Evolutionary conservation across 805 yeast genomes (phyloP).

Genomic region (Sporopachydermia lactativora): DNA sequence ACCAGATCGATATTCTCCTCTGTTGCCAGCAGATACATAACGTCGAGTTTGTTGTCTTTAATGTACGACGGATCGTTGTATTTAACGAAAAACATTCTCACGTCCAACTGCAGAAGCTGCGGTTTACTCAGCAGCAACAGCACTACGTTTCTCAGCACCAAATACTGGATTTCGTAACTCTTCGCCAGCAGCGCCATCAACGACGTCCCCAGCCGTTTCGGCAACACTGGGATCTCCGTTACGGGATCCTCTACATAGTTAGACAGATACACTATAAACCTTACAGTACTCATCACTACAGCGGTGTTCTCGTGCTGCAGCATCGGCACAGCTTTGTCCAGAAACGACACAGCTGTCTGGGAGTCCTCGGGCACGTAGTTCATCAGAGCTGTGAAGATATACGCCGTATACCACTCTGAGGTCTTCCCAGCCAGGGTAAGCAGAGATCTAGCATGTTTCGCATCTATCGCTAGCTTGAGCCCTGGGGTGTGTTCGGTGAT

Average conservation of each 20-base stretch:
- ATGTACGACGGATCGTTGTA: conserved; percentile 80
- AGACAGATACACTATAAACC: conserved; percentile 54
- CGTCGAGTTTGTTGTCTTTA: conserved; percentile 82
- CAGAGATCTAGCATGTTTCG: conserved; percentile 28
- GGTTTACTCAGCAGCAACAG: conserved; percentile 55
- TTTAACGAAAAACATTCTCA: conserved; percentile 72
- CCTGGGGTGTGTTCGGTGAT: conserved; percentile 43
- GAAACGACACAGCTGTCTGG: conserved; percentile 50
- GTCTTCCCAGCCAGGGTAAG: conserved; percentile 26
- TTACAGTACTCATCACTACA: conserved; percentile 64
- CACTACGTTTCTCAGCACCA: conserved; percentile 69
- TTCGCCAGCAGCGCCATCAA: conserved; percentile 55
- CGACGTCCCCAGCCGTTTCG: conserved; percentile 51
- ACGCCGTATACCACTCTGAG: conserved; percentile 57
- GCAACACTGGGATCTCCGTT: conserved; percentile 37
- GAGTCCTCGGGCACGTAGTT: conserved; percentile 56
- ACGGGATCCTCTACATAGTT: conserved; percentile 54
- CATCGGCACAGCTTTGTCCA: conserved; percentile 53
- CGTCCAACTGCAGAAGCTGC: conserved; percentile 46
- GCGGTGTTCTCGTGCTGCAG: conserved; percentile 72
- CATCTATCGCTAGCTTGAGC: conserved; percentile 39
- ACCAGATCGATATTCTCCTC: conserved; percentile 46
- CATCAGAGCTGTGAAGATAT: conserved; percentile 50
- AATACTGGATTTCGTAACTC: conserved; percentile 73
- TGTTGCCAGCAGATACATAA: conserved; percentile 66